Percentiles rank a stretch among this genome's conserved stretches.
These are phyloP conservation scores for Microglena sp. DNA, from an alignment of 139 green algal species.

Conservation along the genomic window DNA sequence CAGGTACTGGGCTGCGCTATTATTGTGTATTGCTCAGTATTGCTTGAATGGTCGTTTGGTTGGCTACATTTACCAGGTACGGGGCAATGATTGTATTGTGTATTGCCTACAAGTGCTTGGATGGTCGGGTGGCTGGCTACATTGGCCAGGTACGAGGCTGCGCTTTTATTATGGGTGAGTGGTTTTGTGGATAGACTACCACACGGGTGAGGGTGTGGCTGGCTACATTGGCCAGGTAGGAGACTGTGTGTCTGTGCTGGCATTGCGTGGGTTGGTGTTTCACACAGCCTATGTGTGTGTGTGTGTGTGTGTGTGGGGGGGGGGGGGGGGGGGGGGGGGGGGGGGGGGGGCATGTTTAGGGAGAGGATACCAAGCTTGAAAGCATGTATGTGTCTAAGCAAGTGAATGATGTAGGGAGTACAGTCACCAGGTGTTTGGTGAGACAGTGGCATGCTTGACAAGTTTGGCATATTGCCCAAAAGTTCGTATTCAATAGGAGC, in stretches of 20 bases:
- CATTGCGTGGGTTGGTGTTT: no score
- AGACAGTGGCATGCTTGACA: no score
- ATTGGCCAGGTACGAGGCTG: slow-evolving; percentile 80
- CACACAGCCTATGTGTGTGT: no score
- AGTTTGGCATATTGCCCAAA: no score
- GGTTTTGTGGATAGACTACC: neutral
- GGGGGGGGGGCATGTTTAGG: no score
- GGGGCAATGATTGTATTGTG: neutral
- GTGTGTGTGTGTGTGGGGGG: no score
- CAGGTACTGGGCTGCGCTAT: slow-evolving; percentile 66
- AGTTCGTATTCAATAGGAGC: no score
- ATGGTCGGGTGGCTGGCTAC: slow-evolving; percentile 69
- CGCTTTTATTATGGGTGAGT: neutral
- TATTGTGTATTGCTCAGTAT: neutral
- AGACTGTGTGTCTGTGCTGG: neutral
- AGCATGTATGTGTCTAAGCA: no score
- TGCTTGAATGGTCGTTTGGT: neutral
- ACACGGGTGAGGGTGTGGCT: neutral
- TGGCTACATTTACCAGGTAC: neutral
- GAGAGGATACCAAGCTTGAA: no score
- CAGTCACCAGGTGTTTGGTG: no score
- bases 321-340: no score
- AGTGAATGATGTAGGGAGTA: no score
- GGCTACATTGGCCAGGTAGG: neutral
- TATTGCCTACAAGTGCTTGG: slow-evolving; percentile 15